Conservation (phyloP, 2,329 filamentous ascomycete genomes). For the Stagonosporopsis cucurbitacearum region DNA sequence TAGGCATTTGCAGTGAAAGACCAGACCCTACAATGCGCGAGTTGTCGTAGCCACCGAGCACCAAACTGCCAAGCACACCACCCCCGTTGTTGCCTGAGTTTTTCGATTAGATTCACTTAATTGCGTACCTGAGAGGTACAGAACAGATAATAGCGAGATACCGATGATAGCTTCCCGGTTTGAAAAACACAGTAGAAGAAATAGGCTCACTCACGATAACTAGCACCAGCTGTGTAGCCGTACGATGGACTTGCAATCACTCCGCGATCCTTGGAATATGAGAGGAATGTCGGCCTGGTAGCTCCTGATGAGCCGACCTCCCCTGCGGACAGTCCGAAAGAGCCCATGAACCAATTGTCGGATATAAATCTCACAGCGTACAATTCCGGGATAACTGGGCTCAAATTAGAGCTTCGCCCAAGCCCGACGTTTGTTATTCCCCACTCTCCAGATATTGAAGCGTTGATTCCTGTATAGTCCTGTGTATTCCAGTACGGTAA, state of each 20-base stretch:
- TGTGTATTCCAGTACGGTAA: constrained; percentile 27
- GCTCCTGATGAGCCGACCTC: constrained; percentile 16
- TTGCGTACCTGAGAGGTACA: background rate
- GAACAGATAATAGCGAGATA: background rate
- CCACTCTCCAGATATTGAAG: constrained; percentile 22
- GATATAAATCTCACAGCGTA: constrained; percentile 27
- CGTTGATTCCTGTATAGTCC: constrained; percentile 1
- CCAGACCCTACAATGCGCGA: constrained; percentile 31
- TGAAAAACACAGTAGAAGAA: too few relatives aligned
- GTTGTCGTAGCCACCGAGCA: constrained; percentile 52
- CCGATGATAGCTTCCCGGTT: too few relatives aligned
- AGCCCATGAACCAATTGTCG: constrained; percentile 41
- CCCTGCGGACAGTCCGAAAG: constrained; percentile 35
- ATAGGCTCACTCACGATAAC: constrained; percentile 39
- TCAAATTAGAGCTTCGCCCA: constrained; percentile 27
- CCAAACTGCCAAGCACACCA: constrained; percentile 40
- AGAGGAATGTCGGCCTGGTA: constrained; percentile 29
- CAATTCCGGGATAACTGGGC: constrained; percentile 20
- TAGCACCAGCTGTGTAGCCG: constrained; percentile 46
- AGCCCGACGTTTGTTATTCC: constrained; percentile 38
- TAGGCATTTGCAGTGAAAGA: constrained; percentile 26
- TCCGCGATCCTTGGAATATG: constrained; percentile 19
- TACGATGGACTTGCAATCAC: constrained; percentile 37
- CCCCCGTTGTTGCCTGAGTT: constrained; percentile 34
- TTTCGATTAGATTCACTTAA: too few relatives aligned